Evolutionary conservation across 1,284 basidiomycete species (phyloP).

Genomic region (Chiua sp.): DNA sequence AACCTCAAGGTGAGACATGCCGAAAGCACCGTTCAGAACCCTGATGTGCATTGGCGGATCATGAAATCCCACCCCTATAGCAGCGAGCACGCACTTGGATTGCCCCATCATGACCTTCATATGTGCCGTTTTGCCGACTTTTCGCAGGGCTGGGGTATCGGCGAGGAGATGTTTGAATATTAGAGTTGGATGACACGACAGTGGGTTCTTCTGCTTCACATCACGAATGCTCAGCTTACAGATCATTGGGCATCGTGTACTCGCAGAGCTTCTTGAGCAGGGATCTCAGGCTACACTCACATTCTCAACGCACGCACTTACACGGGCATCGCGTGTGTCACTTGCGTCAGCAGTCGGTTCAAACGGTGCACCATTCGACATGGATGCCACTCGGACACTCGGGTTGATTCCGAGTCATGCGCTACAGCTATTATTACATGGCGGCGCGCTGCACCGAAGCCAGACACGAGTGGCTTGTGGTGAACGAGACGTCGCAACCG

Average conservation of each 20-base stretch:
- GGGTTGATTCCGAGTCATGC: constrained; percentile 72
- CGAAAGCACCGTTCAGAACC: neutral
- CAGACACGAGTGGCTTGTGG: constrained; percentile 69
- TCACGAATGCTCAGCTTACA: neutral
- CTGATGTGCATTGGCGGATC: constrained; percentile 54
- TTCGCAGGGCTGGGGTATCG: constrained; percentile 90
- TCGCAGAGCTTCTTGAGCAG: constrained; percentile 83
- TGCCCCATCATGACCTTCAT: constrained; percentile 85
- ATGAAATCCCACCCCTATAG: constrained; percentile 93
- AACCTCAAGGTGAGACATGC: constrained; percentile 70
- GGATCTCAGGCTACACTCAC: constrained; percentile 72
- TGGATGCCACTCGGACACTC: constrained; percentile 51
- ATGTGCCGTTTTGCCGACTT: constrained; percentile 87
- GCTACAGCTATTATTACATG: constrained; percentile 90
- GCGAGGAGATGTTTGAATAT: constrained; percentile 96
- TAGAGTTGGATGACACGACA: constrained; percentile 97
- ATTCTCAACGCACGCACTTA: constrained; percentile 59
- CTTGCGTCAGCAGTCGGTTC: constrained; percentile 22
- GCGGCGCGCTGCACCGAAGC: constrained; percentile 85
- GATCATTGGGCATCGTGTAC: constrained; percentile 71
- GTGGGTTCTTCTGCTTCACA: constrained; percentile 51
- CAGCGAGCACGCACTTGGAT: constrained; percentile 76
- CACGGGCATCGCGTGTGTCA: constrained; percentile 37
- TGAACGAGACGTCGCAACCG: constrained; percentile 49
- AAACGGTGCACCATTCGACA: constrained; percentile 44